A percentile compares a stretch with the other conserved stretches of the same genome.
These are phyloP conservation scores for Colletotrichum eremochloae DNA, from an alignment of 2,329 filamentous ascomycete genomes.

Conservation along the genomic window DNA sequence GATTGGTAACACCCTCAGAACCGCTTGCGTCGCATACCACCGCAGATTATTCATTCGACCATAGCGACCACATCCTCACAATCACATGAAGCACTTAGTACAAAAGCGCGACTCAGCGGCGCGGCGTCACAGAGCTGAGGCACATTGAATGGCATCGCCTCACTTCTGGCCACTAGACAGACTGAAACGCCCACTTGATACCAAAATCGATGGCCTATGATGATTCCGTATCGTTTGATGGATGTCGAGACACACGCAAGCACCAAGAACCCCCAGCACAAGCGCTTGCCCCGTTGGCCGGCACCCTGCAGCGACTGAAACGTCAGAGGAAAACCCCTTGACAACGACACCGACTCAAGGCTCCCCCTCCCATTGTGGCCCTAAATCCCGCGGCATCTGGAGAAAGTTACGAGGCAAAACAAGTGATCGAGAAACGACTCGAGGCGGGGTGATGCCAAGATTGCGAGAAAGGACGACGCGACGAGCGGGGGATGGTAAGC, in stretches of 20 bases:
- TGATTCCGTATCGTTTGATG: slow-evolving; percentile 6
- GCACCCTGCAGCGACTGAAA: slow-evolving; percentile 40
- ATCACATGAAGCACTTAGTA: background rate
- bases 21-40: slow-evolving; percentile 20
- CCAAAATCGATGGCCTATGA: background rate
- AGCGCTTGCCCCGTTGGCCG: slow-evolving; percentile 21
- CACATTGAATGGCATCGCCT: background rate
- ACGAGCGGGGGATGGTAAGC: slow-evolving; percentile 13
- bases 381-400: slow-evolving; percentile 25
- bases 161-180: background rate
- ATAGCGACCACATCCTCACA: background rate
- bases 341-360: slow-evolving; percentile 18
- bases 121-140: background rate
- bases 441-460: background rate
- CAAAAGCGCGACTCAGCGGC: background rate
- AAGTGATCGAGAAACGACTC: slow-evolving; percentile 1
- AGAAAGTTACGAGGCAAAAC: background rate
- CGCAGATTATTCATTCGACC: slow-evolving; percentile 10
- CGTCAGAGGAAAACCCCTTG: slow-evolving; percentile 17
- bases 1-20: slow-evolving; percentile 4
- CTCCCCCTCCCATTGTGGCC: background rate
- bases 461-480: slow-evolving; percentile 2
- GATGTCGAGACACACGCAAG: slow-evolving; percentile 1
- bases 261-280: slow-evolving; percentile 17
- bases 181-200: slow-evolving; percentile 5